phyloP scores from a whole-genome alignment of 2,329 filamentous ascomycete species.

The Colletotrichum sp. region DNA sequence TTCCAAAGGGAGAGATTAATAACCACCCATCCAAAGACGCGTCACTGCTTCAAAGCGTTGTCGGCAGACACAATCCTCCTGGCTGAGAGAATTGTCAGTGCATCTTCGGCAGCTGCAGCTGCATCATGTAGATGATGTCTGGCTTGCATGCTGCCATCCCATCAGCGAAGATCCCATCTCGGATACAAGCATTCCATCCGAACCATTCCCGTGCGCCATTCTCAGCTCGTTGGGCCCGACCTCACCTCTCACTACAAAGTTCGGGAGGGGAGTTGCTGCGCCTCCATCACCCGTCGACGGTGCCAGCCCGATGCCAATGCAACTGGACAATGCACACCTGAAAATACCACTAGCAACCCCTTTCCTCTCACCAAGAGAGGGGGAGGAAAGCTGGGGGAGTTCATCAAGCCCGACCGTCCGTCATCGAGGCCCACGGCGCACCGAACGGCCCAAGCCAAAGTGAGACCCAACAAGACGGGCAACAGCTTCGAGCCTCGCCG shows the following conservation, averaged over 20 bases:
- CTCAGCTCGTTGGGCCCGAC: background rate
- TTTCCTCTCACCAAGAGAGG: background rate
- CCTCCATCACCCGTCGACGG: conserved; percentile 5
- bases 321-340: conserved; percentile 2
- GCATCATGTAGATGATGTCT: background rate
- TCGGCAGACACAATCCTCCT: background rate
- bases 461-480: background rate
- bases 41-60: background rate
- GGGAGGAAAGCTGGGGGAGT: background rate
- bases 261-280: conserved; percentile 1
- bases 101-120: background rate
- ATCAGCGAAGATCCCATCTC: background rate
- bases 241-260: background rate
- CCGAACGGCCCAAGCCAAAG: background rate
- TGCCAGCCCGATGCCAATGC: background rate
- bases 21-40: background rate
- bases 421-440: background rate
- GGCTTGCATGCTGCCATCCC: background rate
- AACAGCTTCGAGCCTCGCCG: background rate
- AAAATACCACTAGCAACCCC: background rate
- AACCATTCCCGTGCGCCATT: background rate
- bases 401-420: background rate
- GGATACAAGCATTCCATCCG: background rate
- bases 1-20: background rate
- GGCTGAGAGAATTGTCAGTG: background rate